phyloP scores from a whole-genome alignment of 148 eudicot species.

The Dianthus caryophyllus region DNA sequence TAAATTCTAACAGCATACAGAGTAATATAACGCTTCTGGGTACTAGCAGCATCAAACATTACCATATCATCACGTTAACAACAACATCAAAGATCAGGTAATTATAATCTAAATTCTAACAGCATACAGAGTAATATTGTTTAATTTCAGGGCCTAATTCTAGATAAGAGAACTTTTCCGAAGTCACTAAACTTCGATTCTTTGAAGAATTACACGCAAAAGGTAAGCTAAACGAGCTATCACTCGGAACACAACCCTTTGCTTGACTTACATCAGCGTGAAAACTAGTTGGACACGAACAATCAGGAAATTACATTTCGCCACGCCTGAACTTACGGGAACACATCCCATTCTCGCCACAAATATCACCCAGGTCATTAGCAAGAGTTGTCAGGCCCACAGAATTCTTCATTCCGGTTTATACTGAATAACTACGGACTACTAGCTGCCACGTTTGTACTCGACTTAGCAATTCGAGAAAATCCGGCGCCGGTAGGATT shows the following conservation, averaged over 20 bases:
- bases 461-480: constrained; percentile 48
- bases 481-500: constrained; percentile 32
- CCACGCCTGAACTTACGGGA: constrained; percentile 15
- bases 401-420: constrained; percentile 31
- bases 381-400: constrained; percentile 49
- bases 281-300: constrained; percentile 63
- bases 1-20: too few relatives aligned
- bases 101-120: too few relatives aligned
- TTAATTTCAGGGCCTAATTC: constrained; percentile 41
- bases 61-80: too few relatives aligned
- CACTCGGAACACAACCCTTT: constrained; percentile 47
- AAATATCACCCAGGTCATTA: constrained; percentile 43
- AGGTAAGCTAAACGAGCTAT: constrained; percentile 39
- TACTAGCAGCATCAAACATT: too few relatives aligned
- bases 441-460: constrained; percentile 45
- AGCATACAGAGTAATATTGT: too few relatives aligned
- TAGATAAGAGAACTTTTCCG: constrained; percentile 35
- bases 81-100: too few relatives aligned
- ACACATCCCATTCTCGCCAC: constrained; percentile 63
- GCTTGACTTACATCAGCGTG: constrained; percentile 10
- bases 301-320: constrained; percentile 34
- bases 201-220: constrained; percentile 40
- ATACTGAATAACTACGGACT: constrained; percentile 36
- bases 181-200: constrained; percentile 11
- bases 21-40: too few relatives aligned